Base-by-base conservation (phyloP, 1,284 basidiomycete genomes). In the Lentinula novae-zelandiae region DNA sequence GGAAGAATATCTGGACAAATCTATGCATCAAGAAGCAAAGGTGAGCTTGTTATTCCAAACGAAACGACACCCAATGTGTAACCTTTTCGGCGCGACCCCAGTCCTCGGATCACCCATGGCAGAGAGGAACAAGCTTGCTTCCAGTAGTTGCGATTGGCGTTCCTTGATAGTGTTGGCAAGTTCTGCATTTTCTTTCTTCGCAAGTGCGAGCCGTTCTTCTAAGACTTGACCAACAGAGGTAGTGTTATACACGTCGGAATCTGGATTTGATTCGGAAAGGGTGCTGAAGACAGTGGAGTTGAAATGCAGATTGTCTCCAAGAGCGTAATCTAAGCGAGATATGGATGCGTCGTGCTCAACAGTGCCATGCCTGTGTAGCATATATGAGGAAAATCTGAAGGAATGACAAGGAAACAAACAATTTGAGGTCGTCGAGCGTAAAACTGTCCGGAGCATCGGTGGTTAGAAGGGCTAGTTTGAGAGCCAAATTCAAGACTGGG, bases 1-100 rank as follows among this genome's bases (percentile, higher is more conserved):
- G 53, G 53, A 67, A 67, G 36, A 67, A 64, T 12, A 66, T 57
- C 10, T 67, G 51, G 12, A 67, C 65, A 44, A 67, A 67, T 9
- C 66, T 67, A 34, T 17, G 27, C 27, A 27, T 27, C 3, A 27
- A 27, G 27, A 27, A 27, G 27, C 3, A 4, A 27, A 27, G 2
- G 27, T 27, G 27, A 27, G 27, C 27, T 27, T 27, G 27, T 27
- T 27, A 27, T 4, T 27, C 27, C 27, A 27, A 27, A 27, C 27
- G 27, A 27, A 27, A 27, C 27, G 3, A 4, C 27, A 27, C 27
- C 2, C 27, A 4, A 27, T 27, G 27, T 27, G 27, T 27, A 38
- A 63, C 62, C 36, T 60, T 50, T 60, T 63, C 7, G 58, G 58
- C 12, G 62, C 62, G 20, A 52, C 33, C 4, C 62, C 62, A 20